phyloP scores from a whole-genome alignment of 495 filamentous ascomycete species.

The Annulohypoxylon stygium region DNA sequence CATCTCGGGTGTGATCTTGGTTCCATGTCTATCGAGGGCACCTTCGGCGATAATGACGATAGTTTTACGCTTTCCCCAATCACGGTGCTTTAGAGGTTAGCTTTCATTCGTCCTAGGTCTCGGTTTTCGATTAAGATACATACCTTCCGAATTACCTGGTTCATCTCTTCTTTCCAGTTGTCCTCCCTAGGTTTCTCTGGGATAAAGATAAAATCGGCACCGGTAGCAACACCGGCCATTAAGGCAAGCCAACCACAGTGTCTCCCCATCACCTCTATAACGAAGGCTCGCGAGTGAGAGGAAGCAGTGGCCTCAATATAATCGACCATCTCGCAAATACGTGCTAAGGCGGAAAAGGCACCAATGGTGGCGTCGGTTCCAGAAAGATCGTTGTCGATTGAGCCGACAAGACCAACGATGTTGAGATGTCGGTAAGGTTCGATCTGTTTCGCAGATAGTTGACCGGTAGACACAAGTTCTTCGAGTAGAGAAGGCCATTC shows the following conservation, averaged over 20 bases:
- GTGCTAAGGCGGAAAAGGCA: conserved; percentile 89
- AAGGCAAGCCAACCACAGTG: conserved; percentile 98
- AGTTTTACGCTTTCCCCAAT: conserved; percentile 93
- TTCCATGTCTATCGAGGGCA: conserved; percentile 86
- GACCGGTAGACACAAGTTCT: conserved; percentile 79
- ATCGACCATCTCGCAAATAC: conserved; percentile 95
- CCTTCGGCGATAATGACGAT: conserved; percentile 99
- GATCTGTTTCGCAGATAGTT: conserved; percentile 77
- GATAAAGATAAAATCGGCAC: conserved; percentile 96
- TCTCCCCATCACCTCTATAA: conserved; percentile 99
- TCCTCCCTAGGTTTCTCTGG: conserved; percentile 92
- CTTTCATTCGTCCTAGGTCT: not conserved
- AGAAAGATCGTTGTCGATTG: conserved; percentile 98
- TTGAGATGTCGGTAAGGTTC: conserved; percentile 84
- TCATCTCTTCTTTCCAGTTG: conserved; percentile 94
- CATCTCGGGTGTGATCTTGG: conserved; percentile 81
- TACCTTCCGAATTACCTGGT: conserved; percentile 80
- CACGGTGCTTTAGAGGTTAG: conserved; percentile 78
- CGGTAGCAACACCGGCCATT: conserved; percentile 95
- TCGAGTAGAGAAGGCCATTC: conserved; percentile 91
- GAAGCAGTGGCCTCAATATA: conserved; percentile 96
- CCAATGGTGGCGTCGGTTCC: conserved; percentile 98
- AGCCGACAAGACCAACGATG: conserved; percentile 95
- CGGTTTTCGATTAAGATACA: conserved; percentile 32
- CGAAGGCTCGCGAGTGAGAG: conserved; percentile 97